Base-by-base conservation (phyloP, 306 rosid species). In the Biancaea sappan region DNA sequence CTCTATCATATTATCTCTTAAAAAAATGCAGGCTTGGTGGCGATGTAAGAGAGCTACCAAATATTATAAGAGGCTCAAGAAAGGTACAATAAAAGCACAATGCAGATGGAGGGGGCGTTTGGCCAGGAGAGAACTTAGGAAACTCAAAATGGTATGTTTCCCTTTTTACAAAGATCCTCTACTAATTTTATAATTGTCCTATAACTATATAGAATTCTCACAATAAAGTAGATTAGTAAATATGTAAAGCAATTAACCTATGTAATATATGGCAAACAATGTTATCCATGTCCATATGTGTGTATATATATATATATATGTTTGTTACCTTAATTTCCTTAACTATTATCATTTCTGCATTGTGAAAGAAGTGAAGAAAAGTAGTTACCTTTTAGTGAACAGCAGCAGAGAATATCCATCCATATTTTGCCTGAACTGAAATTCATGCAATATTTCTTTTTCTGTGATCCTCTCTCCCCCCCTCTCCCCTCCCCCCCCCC, bases 71-170 rank as follows among this genome's bases (percentile, higher is more conserved):
- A 87, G 84, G 88, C 98, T 95, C 78, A 88, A 88, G 90, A 86
- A 71, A 84, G 93, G 97, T 64, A 15, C 94, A 35, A 14, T 92
- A 72, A 35, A 79, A n/a, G 73, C 98, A 77, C 99, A 95, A 83
- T 83, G 92, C 87, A 88, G 85, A 88, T 87, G 94, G 97, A 86
- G 99, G 81, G 93, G 96, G 32, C 86, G 85, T 41, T 25, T 83
- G 66, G 95, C 87, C 44, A 88, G 82, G 82, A 81, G 56, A 81
- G 98, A 95, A 78, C 99, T 95, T 67, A 88, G 94, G 81, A 95
- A 92, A 81, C 97, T 90, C 74, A 95, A 90, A 90, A 92, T 92
- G 99, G 99, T 84, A 47, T 54, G 78, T 58, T 74, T 63, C 43
- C 38, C 44, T 77, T 65, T 56, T 70, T 38, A 41, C 29, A 48